Base-by-base conservation (phyloP, 768 basidiomycete genomes). In the Boletus sp. region DNA sequence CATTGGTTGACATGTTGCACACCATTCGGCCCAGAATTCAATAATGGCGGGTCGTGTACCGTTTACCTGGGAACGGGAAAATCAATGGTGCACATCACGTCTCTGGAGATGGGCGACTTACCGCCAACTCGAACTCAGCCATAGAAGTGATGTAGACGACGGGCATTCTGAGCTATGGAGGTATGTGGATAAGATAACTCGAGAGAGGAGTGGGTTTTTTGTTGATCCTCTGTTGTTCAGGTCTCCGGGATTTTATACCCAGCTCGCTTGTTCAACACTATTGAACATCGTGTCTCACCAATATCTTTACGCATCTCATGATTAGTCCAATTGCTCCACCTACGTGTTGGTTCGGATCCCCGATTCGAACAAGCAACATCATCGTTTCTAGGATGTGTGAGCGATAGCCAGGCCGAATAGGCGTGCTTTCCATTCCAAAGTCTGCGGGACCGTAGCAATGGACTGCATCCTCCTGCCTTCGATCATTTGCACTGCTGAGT, bases 11-110 rank as follows among this genome's bases (percentile, higher is more conserved):
- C 69, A 71, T n/a, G 66, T 63, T 35, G 18, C 17, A 28, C 69
- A 70, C 69, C 69, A 70, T 12, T 71, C 67, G 51, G 69, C 69
- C 69, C 69, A 71, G 64, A 71, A 70, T 49, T 70, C 70, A 20
- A 70, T 63, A 54, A 70, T 62, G 51, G 49, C 70, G 8, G 70
- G 70, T 54, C 56, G 51, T 28, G 60, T 49, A 30, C 57, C 33
- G 36, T 52, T 69, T 42, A 64, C 57, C 69, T 70, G 44, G 39
- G 28, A 36, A 28, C n/a, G 32, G 4, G 17, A n/a, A 45, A 5
- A 36, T 70, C n/a, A 65, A n/a, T 3, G 49, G 41, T 15, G 18
- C 32, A n/a, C 51, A 33, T 56, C 41, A 17, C 40, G 24, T 52
- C 55, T 33, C 48, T 15, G 52, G 37, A n/a, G 47, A 46, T 8